Conservation (phyloP, 805 yeast genomes). For the Candida loeiensis region DNA sequence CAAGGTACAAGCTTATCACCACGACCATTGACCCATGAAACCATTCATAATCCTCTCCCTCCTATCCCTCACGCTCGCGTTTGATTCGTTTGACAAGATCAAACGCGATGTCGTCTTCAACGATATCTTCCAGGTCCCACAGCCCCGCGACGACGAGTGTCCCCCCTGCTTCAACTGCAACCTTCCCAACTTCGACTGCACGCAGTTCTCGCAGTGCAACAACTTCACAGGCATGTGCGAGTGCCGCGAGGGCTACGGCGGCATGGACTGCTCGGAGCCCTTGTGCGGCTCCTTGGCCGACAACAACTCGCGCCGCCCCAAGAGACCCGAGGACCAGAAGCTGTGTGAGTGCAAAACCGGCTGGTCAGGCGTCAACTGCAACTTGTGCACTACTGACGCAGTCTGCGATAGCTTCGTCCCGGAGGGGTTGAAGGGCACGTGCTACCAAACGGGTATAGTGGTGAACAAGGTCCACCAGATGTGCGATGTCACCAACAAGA, state of each 20-base stretch:
- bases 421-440: constrained; percentile 77
- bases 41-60: background rate
- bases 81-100: constrained; percentile 18
- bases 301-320: constrained; percentile 61
- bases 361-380: constrained; percentile 95
- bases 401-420: constrained; percentile 89
- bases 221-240: constrained; percentile 87
- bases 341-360: constrained; percentile 77
- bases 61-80: background rate
- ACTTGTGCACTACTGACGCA: constrained; percentile 67
- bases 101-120: constrained; percentile 21
- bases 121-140: constrained; percentile 21
- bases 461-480: constrained; percentile 81
- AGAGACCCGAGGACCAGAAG: constrained; percentile 45
- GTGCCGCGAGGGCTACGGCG: constrained; percentile 90
- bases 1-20: no score
- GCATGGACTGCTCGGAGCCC: constrained; percentile 86
- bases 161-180: constrained; percentile 96
- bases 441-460: constrained; percentile 80
- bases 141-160: constrained; percentile 38
- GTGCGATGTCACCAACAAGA: constrained; percentile 91
- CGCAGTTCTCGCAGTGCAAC: constrained; percentile 88
- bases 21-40: background rate
- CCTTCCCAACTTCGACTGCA: constrained; percentile 83
- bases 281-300: constrained; percentile 76